Evolutionary conservation across 2,329 filamentous ascomycete genomes (phyloP), one percentile per base, ranked within the genome.

Genomic region (Penicillium sp.): DNA sequence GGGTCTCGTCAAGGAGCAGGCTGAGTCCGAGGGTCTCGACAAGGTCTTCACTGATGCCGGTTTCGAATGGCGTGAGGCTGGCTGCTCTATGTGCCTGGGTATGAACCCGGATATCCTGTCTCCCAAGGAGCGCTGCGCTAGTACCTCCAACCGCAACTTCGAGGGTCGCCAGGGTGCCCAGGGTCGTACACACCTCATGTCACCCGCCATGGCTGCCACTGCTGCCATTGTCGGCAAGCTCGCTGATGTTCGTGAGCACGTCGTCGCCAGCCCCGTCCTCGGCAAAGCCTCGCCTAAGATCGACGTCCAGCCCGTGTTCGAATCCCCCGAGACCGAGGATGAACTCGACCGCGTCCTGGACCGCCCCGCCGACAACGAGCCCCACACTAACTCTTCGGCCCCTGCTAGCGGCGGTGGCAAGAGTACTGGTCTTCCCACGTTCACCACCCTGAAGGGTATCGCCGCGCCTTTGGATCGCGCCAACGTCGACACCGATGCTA

Each of bases 21-120:
- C 93, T 6, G 91, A 98, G 72, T 75, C 80, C 2, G 93, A 97
- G 71, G 91, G 91, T 46, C 82, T 98, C 4, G 88, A 97, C 72
- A 88, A 89, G 75, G 86, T 96, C 65, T 97, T 98, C 71, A 65
- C 75, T 8, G 88, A 95, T 54, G 90, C 93, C 43, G 93, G 93
- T 7, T 97, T 97, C 59, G 91, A 97, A 69, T 97, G 91, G 91
- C 83, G 93, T 67, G 93, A 98, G 75, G 93, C 93, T 58, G 93
- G 93, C 43, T 98, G 93, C 80, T 95, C 88, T 55, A 98, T 98
- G 93, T 97, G 93, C 68, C 79, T 98, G 48, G 93, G 93, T 68
- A 98, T 98, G 91, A 98, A 98, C 76, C 91, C 93, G 0, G 93
- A 98, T 69, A 97, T 98, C 56, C 80, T 97, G 41, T 83, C 89